phyloP scores from a whole-genome alignment of 1,284 basidiomycete genomes.

The Hymenochaete sp. region DNA sequence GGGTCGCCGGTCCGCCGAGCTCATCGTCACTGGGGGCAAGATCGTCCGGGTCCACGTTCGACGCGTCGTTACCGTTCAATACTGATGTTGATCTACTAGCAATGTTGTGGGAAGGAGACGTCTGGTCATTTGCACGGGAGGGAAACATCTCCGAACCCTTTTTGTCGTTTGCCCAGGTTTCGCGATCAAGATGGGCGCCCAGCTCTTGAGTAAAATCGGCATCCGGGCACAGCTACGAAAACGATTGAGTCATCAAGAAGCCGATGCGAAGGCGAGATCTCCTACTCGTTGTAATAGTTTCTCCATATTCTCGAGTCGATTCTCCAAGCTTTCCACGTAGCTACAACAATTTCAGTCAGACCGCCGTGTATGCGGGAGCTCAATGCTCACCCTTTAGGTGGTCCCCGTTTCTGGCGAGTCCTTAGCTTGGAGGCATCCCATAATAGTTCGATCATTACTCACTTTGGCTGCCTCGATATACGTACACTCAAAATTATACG shows the following conservation, averaged over 20 bases:
- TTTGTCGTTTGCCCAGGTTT: constrained; percentile 33
- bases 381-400: constrained; percentile 66
- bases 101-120: constrained; percentile 6
- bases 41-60: constrained; percentile 21
- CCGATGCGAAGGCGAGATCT: constrained; percentile 4
- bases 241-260: constrained; percentile 6
- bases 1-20: constrained; percentile 26
- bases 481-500: constrained; percentile 67
- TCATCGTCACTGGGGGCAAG: constrained; percentile 33
- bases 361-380: constrained; percentile 18
- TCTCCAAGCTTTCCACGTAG: constrained; percentile 68
- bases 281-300: constrained; percentile 50
- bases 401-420: constrained; percentile 60
- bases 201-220: constrained; percentile 42
- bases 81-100: background rate
- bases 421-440: background rate
- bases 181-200: constrained; percentile 38
- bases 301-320: constrained; percentile 64
- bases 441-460: constrained; percentile 18
- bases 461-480: constrained; percentile 71
- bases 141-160: constrained; percentile 16
- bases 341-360: constrained; percentile 27
- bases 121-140: constrained; percentile 13
- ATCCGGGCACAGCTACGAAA: constrained; percentile 39
- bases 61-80: background rate